A percentile compares a stretch with the other conserved stretches of the same genome.
Evolutionary conservation across 495 filamentous ascomycete genomes (phyloP).

Genomic region (Neohortaea acidophila): DNA sequence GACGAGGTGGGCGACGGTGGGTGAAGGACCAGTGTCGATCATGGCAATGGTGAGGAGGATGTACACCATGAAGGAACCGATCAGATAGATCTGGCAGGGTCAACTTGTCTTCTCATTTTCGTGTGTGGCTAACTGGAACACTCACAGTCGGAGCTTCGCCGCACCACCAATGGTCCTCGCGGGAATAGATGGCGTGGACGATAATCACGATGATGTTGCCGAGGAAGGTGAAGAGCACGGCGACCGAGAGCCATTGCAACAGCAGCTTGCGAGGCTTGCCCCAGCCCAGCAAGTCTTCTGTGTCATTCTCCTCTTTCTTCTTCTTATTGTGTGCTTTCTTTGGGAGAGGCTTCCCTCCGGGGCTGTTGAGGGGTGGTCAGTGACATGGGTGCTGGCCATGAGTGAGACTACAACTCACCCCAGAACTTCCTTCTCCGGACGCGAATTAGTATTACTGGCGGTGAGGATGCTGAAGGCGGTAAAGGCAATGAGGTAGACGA

Average conservation of each 20-base stretch:
- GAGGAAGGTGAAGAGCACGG: slow-evolving; percentile 53
- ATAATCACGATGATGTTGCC: slow-evolving; percentile 62
- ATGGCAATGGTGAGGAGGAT: slow-evolving; percentile 60
- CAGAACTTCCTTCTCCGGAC: no score
- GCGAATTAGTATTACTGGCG: slow-evolving; percentile 28
- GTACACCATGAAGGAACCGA: slow-evolving; percentile 64
- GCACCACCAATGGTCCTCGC: slow-evolving; percentile 74
- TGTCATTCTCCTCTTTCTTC: slow-evolving; percentile 27
- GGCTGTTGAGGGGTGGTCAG: slow-evolving; percentile 29
- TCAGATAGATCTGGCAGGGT: slow-evolving; percentile 56
- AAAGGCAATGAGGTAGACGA: slow-evolving; percentile 53
- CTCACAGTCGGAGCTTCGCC: slow-evolving; percentile 71
- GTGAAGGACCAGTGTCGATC: slow-evolving; percentile 61
- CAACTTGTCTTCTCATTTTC: slow-evolving; percentile 9
- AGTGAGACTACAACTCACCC: no score
- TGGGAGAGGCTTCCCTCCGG: slow-evolving; percentile 70
- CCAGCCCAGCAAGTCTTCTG: slow-evolving; percentile 33
- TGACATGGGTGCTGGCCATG: slow-evolving; percentile 25
- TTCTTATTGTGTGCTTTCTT: slow-evolving; percentile 32
- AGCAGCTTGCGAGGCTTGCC: slow-evolving; percentile 43
- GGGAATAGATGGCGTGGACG: slow-evolving; percentile 51
- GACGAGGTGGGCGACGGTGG: slow-evolving; percentile 53
- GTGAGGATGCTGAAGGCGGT: slow-evolving; percentile 44
- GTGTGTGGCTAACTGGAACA: slow-evolving; percentile 11
- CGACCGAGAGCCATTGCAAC: slow-evolving; percentile 60